Evolutionary conservation across 257 asterid species (phyloP).

Genomic region (Mitragyna speciosa): DNA sequence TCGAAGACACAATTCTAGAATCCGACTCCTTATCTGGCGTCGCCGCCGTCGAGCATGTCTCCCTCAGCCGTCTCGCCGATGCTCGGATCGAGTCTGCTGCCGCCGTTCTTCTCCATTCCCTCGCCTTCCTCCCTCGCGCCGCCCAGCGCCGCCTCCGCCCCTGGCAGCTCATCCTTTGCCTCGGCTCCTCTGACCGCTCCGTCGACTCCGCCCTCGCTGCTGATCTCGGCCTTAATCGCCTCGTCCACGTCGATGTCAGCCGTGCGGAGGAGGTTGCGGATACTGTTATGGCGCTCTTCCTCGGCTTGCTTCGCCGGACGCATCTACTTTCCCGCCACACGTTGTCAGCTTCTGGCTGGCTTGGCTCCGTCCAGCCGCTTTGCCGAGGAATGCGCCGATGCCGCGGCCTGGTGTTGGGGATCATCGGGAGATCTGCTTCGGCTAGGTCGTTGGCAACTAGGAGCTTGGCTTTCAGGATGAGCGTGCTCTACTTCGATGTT

Average conservation of each 20-base stretch:
- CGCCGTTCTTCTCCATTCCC: slow-evolving; percentile 88
- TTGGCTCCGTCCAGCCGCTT: slow-evolving; percentile 96
- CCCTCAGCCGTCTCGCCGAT: slow-evolving; percentile 81
- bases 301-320: slow-evolving; percentile 88
- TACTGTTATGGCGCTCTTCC: slow-evolving; percentile 92
- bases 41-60: slow-evolving; percentile 82
- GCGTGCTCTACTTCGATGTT: slow-evolving; percentile 89
- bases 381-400: slow-evolving; percentile 91
- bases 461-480: slow-evolving; percentile 97
- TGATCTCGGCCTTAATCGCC: slow-evolving; percentile 74
- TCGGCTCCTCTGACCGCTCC: slow-evolving; percentile 87
- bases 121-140: slow-evolving; percentile 96
- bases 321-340: slow-evolving; percentile 89
- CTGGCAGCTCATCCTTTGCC: slow-evolving; percentile 89
- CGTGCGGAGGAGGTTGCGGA: slow-evolving; percentile 98
- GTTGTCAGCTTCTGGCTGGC: slow-evolving; percentile 96
- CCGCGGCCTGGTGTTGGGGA: slow-evolving; percentile 86
- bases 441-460: slow-evolving; percentile 80
- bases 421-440: slow-evolving; percentile 90
- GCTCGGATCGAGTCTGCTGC: slow-evolving; percentile 88
- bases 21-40: slow-evolving; percentile 72
- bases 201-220: slow-evolving; percentile 83
- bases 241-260: slow-evolving; percentile 86
- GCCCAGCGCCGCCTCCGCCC: slow-evolving; percentile 98
- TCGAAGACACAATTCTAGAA: slow-evolving; percentile 74